Percentiles rank a stretch among this genome's conserved stretches.
Evolutionary conservation across 2,329 filamentous ascomycete species (phyloP).

Genomic region (Penicillium griseofulvum): DNA sequence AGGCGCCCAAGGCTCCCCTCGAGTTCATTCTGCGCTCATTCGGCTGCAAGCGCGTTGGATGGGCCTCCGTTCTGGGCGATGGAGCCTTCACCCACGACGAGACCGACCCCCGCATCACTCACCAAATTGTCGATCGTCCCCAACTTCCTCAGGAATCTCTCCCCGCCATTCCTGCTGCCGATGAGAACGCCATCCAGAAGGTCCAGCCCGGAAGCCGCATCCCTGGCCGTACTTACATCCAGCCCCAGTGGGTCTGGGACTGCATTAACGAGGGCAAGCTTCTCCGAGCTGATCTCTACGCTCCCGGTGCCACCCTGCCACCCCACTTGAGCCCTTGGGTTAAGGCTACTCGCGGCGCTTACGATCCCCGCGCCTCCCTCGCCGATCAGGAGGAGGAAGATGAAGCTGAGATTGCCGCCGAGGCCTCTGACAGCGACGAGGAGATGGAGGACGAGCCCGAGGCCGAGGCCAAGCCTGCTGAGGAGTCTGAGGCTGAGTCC

Average conservation of each 20-base stretch:
- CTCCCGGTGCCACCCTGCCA: slow-evolving; percentile 82
- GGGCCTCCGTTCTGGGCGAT: slow-evolving; percentile 86
- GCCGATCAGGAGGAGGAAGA: slow-evolving; percentile 85
- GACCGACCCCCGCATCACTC: slow-evolving; percentile 82
- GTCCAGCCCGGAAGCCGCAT: slow-evolving; percentile 67
- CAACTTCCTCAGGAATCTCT: slow-evolving; percentile 60
- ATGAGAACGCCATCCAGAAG: slow-evolving; percentile 44
- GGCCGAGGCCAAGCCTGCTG: slow-evolving; percentile 12
- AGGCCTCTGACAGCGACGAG: slow-evolving; percentile 49
- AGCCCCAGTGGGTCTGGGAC: slow-evolving; percentile 99
- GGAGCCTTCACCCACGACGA: slow-evolving; percentile 91
- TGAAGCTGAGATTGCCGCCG: slow-evolving; percentile 72
- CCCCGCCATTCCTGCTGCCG: slow-evolving; percentile 41
- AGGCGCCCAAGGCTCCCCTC: slow-evolving; percentile 83
- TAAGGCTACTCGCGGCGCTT: slow-evolving; percentile 78
- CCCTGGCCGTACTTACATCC: slow-evolving; percentile 87
- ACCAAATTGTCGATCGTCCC: slow-evolving; percentile 93
- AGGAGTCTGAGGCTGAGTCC: slow-evolving; percentile 46
- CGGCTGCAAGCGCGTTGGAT: slow-evolving; percentile 92
- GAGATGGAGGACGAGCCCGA: slow-evolving; percentile 37
- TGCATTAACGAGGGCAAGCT: slow-evolving; percentile 89
- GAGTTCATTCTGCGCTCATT: slow-evolving; percentile 93
- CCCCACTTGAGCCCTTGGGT: slow-evolving; percentile 97
- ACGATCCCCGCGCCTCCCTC: slow-evolving; percentile 83
- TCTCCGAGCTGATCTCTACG: slow-evolving; percentile 81